Evolutionary conservation across 495 filamentous ascomycete species (phyloP).

Genomic region (Hyaloscypha bicolor): DNA sequence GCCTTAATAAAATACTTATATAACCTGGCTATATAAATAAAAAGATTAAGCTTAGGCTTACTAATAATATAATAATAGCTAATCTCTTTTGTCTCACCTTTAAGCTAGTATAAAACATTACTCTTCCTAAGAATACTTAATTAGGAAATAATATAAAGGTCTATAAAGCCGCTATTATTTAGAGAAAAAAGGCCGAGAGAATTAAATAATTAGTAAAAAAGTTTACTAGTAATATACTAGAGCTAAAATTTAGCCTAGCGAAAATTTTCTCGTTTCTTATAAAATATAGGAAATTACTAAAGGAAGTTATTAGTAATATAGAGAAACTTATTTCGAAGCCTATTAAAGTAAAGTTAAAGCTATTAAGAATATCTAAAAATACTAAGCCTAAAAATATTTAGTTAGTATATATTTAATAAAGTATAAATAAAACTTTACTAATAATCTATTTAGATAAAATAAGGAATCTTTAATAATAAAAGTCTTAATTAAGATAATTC

Average conservation of each 20-base stretch:
- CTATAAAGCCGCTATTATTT: too few relatives aligned
- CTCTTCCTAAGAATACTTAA: slow-evolving; percentile 11
- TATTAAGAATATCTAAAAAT: too few relatives aligned
- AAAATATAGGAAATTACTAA: too few relatives aligned
- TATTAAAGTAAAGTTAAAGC: too few relatives aligned
- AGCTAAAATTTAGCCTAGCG: slow-evolving; percentile 71
- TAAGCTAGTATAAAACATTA: too few relatives aligned
- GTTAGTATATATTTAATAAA: too few relatives aligned
- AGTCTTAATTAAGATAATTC: too few relatives aligned
- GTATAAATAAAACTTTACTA: too few relatives aligned
- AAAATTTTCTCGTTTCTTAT: slow-evolving; percentile 77
- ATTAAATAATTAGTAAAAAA: slow-evolving; percentile 45
- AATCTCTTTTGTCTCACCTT: slow-evolving; percentile 22
- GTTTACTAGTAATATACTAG: slow-evolving; percentile 67
- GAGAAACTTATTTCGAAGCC: neutral
- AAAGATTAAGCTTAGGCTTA: slow-evolving; percentile 62
- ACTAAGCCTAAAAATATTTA: too few relatives aligned
- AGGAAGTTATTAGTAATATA: slow-evolving; percentile 12
- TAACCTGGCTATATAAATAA: too few relatives aligned
- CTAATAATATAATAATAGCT: slow-evolving; percentile 36
- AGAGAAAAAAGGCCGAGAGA: slow-evolving; percentile 39
- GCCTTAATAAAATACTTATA: slow-evolving; percentile 72
- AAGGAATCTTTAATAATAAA: too few relatives aligned
- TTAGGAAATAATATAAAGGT: slow-evolving; percentile 23
- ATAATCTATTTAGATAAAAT: too few relatives aligned